Percentiles rank a stretch among this genome's conserved stretches.
phyloP scores from a whole-genome alignment of 2,329 filamentous ascomycete genomes.

The Penicillium sp. region DNA sequence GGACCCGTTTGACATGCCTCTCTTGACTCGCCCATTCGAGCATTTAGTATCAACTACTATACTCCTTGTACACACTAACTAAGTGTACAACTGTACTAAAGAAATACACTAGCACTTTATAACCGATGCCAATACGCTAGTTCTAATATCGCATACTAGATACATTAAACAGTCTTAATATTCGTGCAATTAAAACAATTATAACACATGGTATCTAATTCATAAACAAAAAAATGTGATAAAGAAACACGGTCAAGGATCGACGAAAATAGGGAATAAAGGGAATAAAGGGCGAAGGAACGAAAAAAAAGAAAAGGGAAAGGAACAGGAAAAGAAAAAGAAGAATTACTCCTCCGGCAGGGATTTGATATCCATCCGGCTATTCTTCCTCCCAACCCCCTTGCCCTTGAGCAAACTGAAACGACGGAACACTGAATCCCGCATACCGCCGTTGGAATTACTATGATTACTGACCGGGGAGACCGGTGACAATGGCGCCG shows the following conservation, averaged over 20 bases:
- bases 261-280: background rate
- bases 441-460: constrained; percentile 36
- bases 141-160: background rate
- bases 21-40: background rate
- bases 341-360: constrained; percentile 39
- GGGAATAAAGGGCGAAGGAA: constrained; percentile 7
- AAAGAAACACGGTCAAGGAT: constrained; percentile 3
- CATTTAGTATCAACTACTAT: too few species aligned
- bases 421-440: constrained; percentile 72
- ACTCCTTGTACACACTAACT: background rate
- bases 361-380: constrained; percentile 53
- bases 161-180: background rate
- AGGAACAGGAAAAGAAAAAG: constrained; percentile 8
- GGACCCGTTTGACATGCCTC: background rate
- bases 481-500: constrained; percentile 32
- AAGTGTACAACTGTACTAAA: background rate
- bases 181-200: background rate
- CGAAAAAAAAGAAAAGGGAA: constrained; percentile 9
- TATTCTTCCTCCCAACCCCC: constrained; percentile 66
- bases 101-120: background rate
- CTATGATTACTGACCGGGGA: constrained; percentile 38
- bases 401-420: constrained; percentile 73
- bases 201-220: constrained; percentile 25
- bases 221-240: constrained; percentile 12
- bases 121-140: background rate